Evolutionary conservation across 805 yeast genomes (phyloP).

Genomic region (Saccharomyces paradoxus): DNA sequence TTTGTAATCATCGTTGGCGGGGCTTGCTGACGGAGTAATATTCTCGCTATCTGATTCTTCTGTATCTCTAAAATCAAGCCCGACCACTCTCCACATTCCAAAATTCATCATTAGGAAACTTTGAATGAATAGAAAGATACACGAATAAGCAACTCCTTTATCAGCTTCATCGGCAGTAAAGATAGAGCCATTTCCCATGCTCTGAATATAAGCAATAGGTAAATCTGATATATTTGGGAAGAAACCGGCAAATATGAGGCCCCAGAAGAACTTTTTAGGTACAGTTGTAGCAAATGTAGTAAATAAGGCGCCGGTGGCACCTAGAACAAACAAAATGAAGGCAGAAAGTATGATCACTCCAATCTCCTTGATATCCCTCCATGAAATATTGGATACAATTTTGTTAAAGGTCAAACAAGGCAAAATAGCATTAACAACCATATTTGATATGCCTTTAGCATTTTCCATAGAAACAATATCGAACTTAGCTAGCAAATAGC

Average conservation of each 20-base stretch:
- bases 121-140: conserved; percentile 62
- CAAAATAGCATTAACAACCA: conserved; percentile 58
- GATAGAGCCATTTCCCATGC: conserved; percentile 52
- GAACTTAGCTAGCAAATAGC: conserved; percentile 53
- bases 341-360: conserved; percentile 55
- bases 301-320: conserved; percentile 36
- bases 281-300: conserved; percentile 44
- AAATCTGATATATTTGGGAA: conserved; percentile 76
- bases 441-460: conserved; percentile 59
- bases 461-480: conserved; percentile 61
- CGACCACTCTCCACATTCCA: conserved; percentile 65
- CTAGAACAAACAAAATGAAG: conserved; percentile 37
- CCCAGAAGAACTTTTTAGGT: conserved; percentile 73
- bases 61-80: conserved; percentile 52
- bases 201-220: conserved; percentile 76
- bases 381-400: conserved; percentile 56
- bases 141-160: conserved; percentile 72
- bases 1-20: not conserved
- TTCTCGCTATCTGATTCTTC: conserved; percentile 15
- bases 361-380: conserved; percentile 58
- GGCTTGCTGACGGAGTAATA: not conserved
- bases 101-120: conserved; percentile 62
- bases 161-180: conserved; percentile 50
- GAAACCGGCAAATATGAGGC: conserved; percentile 60
- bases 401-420: conserved; percentile 74